Evolutionary conservation across 345 rosid species (phyloP), one percentile per base, ranked within the genome.

Genomic region (Camelina neglecta): DNA sequence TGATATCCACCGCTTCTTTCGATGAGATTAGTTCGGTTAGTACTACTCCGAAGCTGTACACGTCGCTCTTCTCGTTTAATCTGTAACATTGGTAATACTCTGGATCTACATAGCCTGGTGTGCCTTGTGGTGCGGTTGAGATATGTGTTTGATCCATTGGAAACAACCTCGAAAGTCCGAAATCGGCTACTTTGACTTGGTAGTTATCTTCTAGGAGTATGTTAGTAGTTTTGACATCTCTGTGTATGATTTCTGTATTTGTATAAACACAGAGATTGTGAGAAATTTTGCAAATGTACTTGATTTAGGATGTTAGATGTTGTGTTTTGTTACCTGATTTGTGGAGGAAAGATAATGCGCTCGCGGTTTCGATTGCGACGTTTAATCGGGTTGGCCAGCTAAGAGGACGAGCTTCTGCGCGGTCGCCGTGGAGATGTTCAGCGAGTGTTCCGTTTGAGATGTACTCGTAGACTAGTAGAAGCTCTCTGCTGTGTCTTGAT

Each of bases 51-150:
- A 91, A 93, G 63, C 98, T 93, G 54, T 91, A 93, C 0, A 93
- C 98, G 41, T 93, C 98, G 4, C 98, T 93, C 73, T 91, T 93
- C 60, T 83, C 86, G 1, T 96, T 93, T 8, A 93, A 85, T 23
- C 83, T 84, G 82, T 87, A 93, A 83, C 96, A 91, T 4, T 84
- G 93, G 65, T 87, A 85, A 21, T 93, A 91, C 68, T 89, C 93
- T 1, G 98, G 98, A 66, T 93, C 98, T 12, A 93, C 90, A 9
- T 93, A 93, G 31, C 98, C 98, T 0, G 96, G 98, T 0, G 98
- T 93, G 51, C 98, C 98, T 73, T 93, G 98, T 2, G 98, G 98
- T 58, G 89, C 94, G 0, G 98, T 93, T 4, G 98, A 93, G 3
- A 93, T 87, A 53, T 93, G 98, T 3, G 91, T 93, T 50, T 82